Evolutionary conservation across 208 protist genomes (phyloP), one percentile per base, ranked within the genome.

Genomic region (Trypanosoma caninum): DNA sequence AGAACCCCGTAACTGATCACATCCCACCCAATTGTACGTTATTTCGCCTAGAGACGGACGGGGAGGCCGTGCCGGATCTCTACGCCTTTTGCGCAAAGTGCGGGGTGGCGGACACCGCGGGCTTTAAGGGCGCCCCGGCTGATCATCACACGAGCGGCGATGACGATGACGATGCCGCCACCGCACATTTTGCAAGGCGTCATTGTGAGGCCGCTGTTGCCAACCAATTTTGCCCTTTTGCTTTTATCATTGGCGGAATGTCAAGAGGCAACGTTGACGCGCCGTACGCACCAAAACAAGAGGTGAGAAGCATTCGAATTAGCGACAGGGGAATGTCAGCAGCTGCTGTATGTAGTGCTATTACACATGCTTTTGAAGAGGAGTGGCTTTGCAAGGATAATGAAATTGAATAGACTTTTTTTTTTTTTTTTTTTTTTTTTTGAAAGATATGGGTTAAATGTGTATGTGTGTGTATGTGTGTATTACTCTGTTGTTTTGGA

Each of bases 1-100:
- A 98, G 59, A 99, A 99, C 73, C 98, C 98, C 5, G 86, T 99
- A 31, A 99, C 95, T 20, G 91, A 98, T 35, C 97, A 99, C 82
- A 85, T 99, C 25, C 98, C 98, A 18, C 80, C 82, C n/a, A 80
- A 85, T 69, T 78, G 73, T 23, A 69, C 56, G 7, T 52, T 94
- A 5, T 79, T 82, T 57, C 88, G 88, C 16, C 82, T 94, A 25
- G 88, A 94, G 72, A 88, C 87, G 67, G 88, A 92, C 41, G 88
- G 88, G 22, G 82, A 88, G 20, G 66, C 50, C n/a, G 72, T 94
- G 18, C 45, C 53, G 20, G 80, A 90, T 59, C 72, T 76, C 20
- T 91, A 89, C 51, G 55, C 27, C 9, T 88, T 89, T 56, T 77
- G 75, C 52, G 76, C 73, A 23, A 40, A 47, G 34, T 83, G 72